Evolutionary conservation across 768 basidiomycete genomes (phyloP), one percentile per base, ranked within the genome.

Genomic region (Psilocybe sp.): DNA sequence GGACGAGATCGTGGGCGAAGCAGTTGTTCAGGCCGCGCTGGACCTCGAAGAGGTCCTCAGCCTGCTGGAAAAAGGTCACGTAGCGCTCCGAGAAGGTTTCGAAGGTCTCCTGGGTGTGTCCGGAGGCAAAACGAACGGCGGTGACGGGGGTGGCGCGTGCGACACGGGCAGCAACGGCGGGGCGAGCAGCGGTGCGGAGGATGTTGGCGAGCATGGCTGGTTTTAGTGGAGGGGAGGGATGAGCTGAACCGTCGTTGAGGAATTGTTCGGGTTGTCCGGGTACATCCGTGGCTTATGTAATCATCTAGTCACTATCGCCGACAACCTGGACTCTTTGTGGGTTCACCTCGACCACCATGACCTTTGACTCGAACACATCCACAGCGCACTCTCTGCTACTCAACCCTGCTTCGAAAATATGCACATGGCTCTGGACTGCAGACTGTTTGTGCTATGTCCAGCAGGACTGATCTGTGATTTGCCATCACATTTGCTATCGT

Each of bases 21-120:
- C 95, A 98, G 80, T 99, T 99, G 80, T 99, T 98, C 62, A 99
- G 77, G 35, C 97, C 97, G 44, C 97, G 91, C 73, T 99, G 96
- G 56, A 99, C 89, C 77, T 99, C 97, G 66, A 99, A 99, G 50
- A 98, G 81, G 74, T 99, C 97, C 64, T 93, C 85, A 43, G 92
- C 93, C 49, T 82, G 79, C 64, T 89, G 73, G 81, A 99, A 99
- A 73, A 99, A 99, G 57, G 77, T 77, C 64, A 93, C 86, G 73
- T 98, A 98, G 65, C 96, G 92, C 53, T 85, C 81, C 62, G 90
- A 92, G 78, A 98, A 98, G 40, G 88, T 81, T 68, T 97, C 95
- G 71, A 92, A 98, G 14, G 89, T 80, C 75, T 98, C 95, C 69
- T 92, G 86, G 54, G 85, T 82, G 71, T 92, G 92, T 36, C 78